Percentiles rank a stretch among this genome's conserved stretches.
These are phyloP conservation scores for Microcyclosporella mali DNA, from an alignment of 2,329 filamentous ascomycete species.

Conservation along the genomic window DNA sequence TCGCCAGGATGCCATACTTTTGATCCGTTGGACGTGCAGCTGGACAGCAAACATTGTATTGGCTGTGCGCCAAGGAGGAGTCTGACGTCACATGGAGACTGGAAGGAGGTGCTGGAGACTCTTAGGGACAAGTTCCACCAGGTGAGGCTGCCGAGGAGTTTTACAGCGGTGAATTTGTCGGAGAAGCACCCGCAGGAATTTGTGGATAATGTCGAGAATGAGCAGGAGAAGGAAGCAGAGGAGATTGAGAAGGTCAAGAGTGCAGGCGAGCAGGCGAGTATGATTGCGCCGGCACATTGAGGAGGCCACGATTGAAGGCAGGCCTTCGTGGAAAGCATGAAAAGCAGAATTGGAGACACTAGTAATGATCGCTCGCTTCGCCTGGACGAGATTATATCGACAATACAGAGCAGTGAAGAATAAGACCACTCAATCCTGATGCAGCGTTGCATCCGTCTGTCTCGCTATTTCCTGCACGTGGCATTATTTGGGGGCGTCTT, in stretches of 20 bases:
- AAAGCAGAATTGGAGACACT: no score
- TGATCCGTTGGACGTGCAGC: slow-evolving; percentile 90
- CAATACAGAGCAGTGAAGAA: no score
- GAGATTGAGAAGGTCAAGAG: slow-evolving; percentile 36
- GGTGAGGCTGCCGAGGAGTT: slow-evolving; percentile 47
- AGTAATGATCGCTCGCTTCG: no score
- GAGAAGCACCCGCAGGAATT: slow-evolving; percentile 46
- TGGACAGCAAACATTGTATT: slow-evolving; percentile 94
- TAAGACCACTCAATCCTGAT: no score
- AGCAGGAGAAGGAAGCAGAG: slow-evolving; percentile 5
- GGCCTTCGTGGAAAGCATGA: background rate
- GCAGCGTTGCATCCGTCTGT: no score
- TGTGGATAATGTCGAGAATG: slow-evolving; percentile 7
- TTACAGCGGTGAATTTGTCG: slow-evolving; percentile 46
- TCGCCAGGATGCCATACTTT: slow-evolving; percentile 94
- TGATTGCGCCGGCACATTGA: slow-evolving; percentile 25
- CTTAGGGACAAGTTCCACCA: slow-evolving; percentile 91
- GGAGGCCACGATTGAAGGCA: background rate
- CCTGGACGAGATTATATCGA: no score
- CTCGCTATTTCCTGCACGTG: no score
- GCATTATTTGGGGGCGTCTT: no score
- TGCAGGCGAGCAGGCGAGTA: slow-evolving; percentile 25
- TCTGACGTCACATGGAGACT: slow-evolving; percentile 84
- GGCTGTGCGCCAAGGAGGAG: slow-evolving; percentile 86
- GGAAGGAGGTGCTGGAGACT: slow-evolving; percentile 96